Conservation (phyloP, 345 rosid genomes). For the rapeseed (Brassica napus) region DNA sequence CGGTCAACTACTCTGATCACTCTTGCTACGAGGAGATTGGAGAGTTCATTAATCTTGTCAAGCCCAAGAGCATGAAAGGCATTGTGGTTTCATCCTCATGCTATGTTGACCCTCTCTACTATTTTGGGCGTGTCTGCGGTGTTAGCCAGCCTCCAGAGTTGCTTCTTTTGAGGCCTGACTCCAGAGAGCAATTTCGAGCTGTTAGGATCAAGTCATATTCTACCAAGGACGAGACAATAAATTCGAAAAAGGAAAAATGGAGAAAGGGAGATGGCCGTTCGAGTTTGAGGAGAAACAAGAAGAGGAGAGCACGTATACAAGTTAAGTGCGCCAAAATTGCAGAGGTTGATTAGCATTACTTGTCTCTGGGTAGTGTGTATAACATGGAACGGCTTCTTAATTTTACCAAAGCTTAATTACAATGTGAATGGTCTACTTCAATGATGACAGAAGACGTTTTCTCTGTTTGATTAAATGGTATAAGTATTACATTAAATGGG, state of each 20-base stretch:
- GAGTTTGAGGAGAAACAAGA: conserved; percentile 19
- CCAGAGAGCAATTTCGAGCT: conserved; percentile 10
- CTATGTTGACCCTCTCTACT: conserved; percentile 64
- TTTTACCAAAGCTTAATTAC: not conserved
- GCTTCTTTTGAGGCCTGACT: conserved; percentile 31
- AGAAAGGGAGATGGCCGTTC: conserved; percentile 17
- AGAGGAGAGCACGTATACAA: conserved; percentile 35
- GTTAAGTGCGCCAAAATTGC: conserved; percentile 17
- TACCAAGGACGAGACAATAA: not conserved
- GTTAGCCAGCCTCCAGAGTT: conserved; percentile 39
- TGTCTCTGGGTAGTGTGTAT: not conserved
- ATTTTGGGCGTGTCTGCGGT: conserved; percentile 60
- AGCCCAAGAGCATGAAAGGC: conserved; percentile 63
- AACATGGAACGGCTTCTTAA: not conserved
- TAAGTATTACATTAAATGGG: too few relatives aligned
- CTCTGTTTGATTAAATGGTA: too few relatives aligned
- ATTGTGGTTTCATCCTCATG: conserved; percentile 68
- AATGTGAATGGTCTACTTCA: not conserved
- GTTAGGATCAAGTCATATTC: conserved; percentile 29
- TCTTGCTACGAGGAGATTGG: conserved; percentile 69
- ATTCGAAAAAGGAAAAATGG: conserved; percentile 34
- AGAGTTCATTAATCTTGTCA: conserved; percentile 62
- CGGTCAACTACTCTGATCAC: conserved; percentile 75
- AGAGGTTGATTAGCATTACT: conserved; percentile 25
- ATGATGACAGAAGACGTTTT: too few relatives aligned